Percentiles rank a stretch among this genome's conserved stretches.
Conservation (phyloP, 495 filamentous ascomycete species). For the Melanomma pulvis-pyrius region DNA sequence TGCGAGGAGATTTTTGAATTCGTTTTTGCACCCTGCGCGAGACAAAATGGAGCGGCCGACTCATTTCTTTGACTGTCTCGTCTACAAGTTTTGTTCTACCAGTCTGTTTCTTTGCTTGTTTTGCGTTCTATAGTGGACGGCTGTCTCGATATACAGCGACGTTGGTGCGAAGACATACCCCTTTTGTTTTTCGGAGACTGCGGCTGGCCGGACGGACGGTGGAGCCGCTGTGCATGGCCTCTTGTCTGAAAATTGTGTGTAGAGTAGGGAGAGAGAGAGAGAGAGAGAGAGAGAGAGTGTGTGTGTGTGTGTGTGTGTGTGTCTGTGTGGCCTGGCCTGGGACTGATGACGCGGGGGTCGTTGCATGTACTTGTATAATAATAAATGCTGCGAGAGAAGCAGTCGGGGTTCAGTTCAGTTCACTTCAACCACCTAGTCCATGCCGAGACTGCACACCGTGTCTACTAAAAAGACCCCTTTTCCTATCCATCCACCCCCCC, state of each 20-base stretch:
- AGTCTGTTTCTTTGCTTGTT: background rate
- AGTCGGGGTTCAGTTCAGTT: background rate
- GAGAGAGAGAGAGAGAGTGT: background rate
- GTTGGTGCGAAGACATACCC: background rate
- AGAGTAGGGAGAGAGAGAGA: background rate
- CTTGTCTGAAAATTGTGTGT: background rate
- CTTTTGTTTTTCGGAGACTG: slow-evolving; percentile 1
- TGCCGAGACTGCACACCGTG: too few species aligned
- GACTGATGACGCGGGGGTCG: background rate
- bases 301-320: too few species aligned
- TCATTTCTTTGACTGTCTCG: background rate
- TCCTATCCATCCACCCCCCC: too few species aligned
- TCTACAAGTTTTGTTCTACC: background rate
- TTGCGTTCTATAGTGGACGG: background rate
- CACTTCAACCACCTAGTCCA: too few species aligned
- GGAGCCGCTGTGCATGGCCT: background rate
- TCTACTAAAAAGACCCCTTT: too few species aligned
- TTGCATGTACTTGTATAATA: slow-evolving; percentile 23
- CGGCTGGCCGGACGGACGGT: background rate
- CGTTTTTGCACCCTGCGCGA: background rate
- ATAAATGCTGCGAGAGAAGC: slow-evolving; percentile 18
- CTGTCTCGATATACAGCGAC: background rate
- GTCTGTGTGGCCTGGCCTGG: background rate
- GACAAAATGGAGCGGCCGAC: background rate
- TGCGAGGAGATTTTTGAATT: slow-evolving; percentile 1